These are phyloP conservation scores for Sarocladium strictum DNA, from an alignment of 2,329 filamentous ascomycete genomes.

Conservation along the genomic window DNA sequence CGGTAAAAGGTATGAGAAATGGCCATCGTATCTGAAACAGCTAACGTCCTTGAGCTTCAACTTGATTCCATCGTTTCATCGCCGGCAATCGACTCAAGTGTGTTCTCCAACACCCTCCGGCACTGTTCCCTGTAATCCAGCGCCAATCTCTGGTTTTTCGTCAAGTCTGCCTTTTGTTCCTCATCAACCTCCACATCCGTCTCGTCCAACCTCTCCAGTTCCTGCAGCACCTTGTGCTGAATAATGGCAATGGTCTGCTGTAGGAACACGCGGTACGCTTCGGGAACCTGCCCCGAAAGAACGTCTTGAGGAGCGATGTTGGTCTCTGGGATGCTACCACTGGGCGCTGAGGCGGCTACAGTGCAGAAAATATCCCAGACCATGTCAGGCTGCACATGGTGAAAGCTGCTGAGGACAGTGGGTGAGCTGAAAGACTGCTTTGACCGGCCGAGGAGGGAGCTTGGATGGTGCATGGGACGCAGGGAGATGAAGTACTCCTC, in stretches of 20 bases:
- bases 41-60: background rate
- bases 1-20: background rate
- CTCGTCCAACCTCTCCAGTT: slow-evolving; percentile 39
- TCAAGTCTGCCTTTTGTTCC: slow-evolving; percentile 25
- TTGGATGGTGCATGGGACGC: slow-evolving; percentile 38
- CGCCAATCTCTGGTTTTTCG: slow-evolving; percentile 41
- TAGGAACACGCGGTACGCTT: slow-evolving; percentile 22
- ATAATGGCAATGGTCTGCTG: slow-evolving; percentile 34
- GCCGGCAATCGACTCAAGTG: slow-evolving; percentile 32
- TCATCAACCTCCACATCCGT: slow-evolving; percentile 37
- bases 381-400: slow-evolving; percentile 47
- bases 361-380: slow-evolving; percentile 42
- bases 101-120: slow-evolving; percentile 39
- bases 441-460: slow-evolving; percentile 40
- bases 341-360: slow-evolving; percentile 26
- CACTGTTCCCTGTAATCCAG: slow-evolving; percentile 43
- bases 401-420: slow-evolving; percentile 32
- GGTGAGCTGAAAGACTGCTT: slow-evolving; percentile 28
- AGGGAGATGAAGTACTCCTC: slow-evolving; percentile 49
- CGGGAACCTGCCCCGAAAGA: slow-evolving; percentile 19
- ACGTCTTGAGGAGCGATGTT: background rate
- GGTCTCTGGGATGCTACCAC: slow-evolving; percentile 15
- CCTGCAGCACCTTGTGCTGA: slow-evolving; percentile 35
- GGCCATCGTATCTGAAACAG: no score
- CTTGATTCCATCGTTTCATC: slow-evolving; percentile 21